Evolutionary conservation across 1,139 yeast genomes (phyloP), one percentile per base, ranked within the genome.

Genomic region (Arxiozyma heterogenica): DNA sequence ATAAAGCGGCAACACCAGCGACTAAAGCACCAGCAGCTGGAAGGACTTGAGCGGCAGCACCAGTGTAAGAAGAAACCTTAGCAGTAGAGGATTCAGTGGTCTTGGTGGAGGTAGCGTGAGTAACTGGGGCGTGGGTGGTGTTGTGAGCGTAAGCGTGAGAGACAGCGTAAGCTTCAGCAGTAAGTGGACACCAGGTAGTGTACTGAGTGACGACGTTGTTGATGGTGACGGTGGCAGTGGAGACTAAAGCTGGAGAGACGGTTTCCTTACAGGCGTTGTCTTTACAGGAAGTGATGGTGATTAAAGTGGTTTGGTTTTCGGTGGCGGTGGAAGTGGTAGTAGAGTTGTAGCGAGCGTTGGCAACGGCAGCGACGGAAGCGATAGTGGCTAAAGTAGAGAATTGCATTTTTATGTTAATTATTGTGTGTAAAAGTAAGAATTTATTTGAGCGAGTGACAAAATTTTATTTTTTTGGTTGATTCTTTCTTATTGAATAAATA

Each of bases 211-310:
- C 60, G 52, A 59, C 61, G 61, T 67, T 65, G 64, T 65, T 58
- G 52, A 59, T 63, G 56, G 71, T 67, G 56, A 65, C 67, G 48
- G 72, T 69, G 53, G 69, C 68, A 53, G 70, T 67, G 49, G 72
- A 68, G 45, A 67, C 65, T 60, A 65, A 60, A 61, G 71, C 71
- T 60, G 67, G 62, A 53, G 71, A 64, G 47, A 63, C 67, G 38
- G 66, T 60, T 59, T 66, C 70, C 51, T 60, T 57, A 62, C 72
- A 69, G 50, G 59, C 61, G 61, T 66, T 61, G 42, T 59, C 59
- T 50, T 58, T 64, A 71, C 84, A 79, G 53, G 77, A 72, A 57
- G 82, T 78, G 70, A 78, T 71, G 65, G 83, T 78, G 56, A 75
- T 71, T 58, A 75, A 69, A 56, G 78, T 71, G 59, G 75, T 74